Evolutionary conservation across 768 basidiomycete genomes (phyloP), one percentile per base, ranked within the genome.

Genomic region (Trametes sanguinea): DNA sequence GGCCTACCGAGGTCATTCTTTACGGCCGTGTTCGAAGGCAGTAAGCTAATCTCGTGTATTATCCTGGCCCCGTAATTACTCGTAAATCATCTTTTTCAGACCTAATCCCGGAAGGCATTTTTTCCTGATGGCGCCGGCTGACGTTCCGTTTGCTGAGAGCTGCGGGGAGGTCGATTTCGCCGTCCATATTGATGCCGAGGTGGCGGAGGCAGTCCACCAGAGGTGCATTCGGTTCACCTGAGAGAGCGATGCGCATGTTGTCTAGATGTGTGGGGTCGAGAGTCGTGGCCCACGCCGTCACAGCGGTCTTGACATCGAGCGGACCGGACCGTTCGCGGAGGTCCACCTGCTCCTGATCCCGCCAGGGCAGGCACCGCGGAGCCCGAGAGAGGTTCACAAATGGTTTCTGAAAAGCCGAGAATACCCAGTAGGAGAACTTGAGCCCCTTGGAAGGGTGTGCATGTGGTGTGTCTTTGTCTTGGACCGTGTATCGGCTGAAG

Each of bases 221-320:
- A 2, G 55, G 55, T 14, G 17, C n/a, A 8, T 40, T 44, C 32
- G 32, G 17, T 22, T 47, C 55, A 11, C 55, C 45, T 2, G 33
- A 22, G 16, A 57, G 46, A 13, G 35, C 45, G 33, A 57, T 30
- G n/a, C 45, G 46, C 45, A 57, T 57, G 14, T 17, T 17, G 46
- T 57, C 55, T 3, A 57, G 55, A 22, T 33, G 29, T 8, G n/a
- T 33, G 17, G 55, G 55, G 17, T 57, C 55, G n/a, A 57, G 46
- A n/a, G 55, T 57, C 11, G 32, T 57, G 11, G 17, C 11, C 44
- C 46, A 57, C 1, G 55, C 55, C 17, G 46, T 57, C n/a, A 57
- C 27, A 6, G 55, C 55, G n/a, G 55, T 57, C 55, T 57, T 44
- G 22, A 47, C 22, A 35, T 57, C 33, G 45, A 57, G 55, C 22